A percentile compares a stretch with the other conserved stretches of the same genome.
Conservation (phyloP, 2,329 filamentous ascomycete species). For the Cercospora zeina region DNA sequence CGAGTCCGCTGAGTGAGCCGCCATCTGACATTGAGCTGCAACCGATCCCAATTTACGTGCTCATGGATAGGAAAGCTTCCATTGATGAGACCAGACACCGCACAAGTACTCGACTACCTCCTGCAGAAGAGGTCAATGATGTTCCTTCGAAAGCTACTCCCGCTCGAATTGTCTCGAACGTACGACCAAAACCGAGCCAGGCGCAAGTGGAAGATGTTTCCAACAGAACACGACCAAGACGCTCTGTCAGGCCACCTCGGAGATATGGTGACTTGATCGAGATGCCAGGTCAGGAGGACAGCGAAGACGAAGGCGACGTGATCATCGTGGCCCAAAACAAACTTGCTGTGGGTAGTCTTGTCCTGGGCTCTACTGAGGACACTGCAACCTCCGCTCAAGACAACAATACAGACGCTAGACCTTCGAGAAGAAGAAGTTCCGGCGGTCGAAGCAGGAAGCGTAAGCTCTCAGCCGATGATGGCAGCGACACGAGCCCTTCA, state of each 20-base stretch:
- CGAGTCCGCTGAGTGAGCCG: background rate
- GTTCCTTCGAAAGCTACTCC: background rate
- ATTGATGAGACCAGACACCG: background rate
- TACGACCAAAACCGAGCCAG: background rate
- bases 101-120: background rate
- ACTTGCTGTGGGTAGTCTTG: background rate
- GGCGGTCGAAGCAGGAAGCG: background rate
- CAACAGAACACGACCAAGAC: background rate
- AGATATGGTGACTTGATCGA: background rate
- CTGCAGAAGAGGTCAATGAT: background rate
- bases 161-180: background rate
- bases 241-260: background rate
- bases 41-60: background rate
- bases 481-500: background rate
- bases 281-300: background rate
- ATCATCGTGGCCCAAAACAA: background rate
- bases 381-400: background rate
- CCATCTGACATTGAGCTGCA: background rate
- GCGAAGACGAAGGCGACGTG: background rate
- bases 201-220: background rate
- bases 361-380: background rate
- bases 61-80: background rate
- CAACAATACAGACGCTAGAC: background rate
- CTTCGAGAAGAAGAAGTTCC: background rate
- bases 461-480: background rate